A percentile compares a stretch with the other conserved stretches of the same genome.
Conservation (phyloP, 306 rosid genomes). For the Rosa rugosa region DNA sequence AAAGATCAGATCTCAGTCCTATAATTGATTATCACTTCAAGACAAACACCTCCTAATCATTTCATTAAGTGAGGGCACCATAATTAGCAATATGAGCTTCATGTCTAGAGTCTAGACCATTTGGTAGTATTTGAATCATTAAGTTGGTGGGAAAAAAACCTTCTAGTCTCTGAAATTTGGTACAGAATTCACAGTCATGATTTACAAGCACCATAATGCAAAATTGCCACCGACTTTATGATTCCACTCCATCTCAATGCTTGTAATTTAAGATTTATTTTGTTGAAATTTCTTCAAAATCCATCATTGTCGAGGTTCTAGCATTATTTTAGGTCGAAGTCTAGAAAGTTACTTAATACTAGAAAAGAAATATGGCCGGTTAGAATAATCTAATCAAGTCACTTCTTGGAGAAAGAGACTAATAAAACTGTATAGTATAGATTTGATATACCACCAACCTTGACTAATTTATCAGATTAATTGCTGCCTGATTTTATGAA, state of each 20-base stretch:
- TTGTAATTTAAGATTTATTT: not conserved
- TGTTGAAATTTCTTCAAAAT: not conserved
- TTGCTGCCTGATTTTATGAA: not conserved
- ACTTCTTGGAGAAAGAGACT: not conserved
- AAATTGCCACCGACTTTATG: constrained; percentile 1
- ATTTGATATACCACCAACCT: constrained; percentile 30
- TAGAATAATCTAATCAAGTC: constrained; percentile 2
- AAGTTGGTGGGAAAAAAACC: not conserved
- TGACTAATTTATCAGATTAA: constrained; percentile 8
- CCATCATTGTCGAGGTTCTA: not conserved
- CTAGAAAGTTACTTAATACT: not conserved
- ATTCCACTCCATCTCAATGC: constrained; percentile 5
- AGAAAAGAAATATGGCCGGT: not conserved
- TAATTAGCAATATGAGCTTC: not conserved
- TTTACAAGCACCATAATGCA: not conserved
- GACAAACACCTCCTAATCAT: not conserved
- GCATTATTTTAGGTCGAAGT: not conserved
- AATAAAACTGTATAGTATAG: not conserved
- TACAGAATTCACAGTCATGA: not conserved
- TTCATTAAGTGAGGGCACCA: not conserved
- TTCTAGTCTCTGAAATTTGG: not conserved
- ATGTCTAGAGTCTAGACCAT: not conserved
- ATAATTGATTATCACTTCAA: not conserved
- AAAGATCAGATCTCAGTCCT: not conserved
- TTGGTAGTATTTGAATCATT: not conserved